Conservation (phyloP, 2,329 filamentous ascomycete species). For the Diaporthe sp. region DNA sequence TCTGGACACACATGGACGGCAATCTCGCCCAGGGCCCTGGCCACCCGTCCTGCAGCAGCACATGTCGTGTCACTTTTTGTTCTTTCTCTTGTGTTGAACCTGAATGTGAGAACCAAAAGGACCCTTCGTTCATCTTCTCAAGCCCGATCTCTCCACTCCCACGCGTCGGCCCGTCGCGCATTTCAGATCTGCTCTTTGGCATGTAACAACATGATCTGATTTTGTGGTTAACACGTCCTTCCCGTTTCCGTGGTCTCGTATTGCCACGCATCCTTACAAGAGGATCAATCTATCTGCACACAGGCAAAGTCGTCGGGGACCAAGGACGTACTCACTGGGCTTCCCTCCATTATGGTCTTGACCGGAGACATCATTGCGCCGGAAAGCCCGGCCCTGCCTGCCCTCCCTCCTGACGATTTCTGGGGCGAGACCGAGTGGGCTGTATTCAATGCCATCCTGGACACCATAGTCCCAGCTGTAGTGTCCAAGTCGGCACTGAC, state of each 20-base stretch:
- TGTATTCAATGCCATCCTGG: slow-evolving; percentile 67
- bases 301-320: not conserved
- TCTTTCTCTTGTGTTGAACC: not conserved
- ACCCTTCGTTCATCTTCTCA: not conserved
- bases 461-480: slow-evolving; percentile 74
- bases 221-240: not conserved
- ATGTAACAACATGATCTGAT: not conserved
- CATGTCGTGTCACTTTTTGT: slow-evolving; percentile 17
- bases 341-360: slow-evolving; percentile 31
- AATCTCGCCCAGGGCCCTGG: slow-evolving; percentile 9
- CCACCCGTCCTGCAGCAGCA: not conserved
- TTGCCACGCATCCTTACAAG: not conserved
- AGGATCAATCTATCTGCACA: not conserved
- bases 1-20: slow-evolving; percentile 2
- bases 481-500: slow-evolving; percentile 55
- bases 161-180: slow-evolving; percentile 25
- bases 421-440: slow-evolving; percentile 67
- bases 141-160: slow-evolving; percentile 12
- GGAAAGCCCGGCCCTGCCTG: slow-evolving; percentile 46
- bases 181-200: not conserved
- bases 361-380: slow-evolving; percentile 37
- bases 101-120: not conserved
- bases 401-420: slow-evolving; percentile 51
- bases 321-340: not conserved
- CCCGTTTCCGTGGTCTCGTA: not conserved